A percentile compares a stretch with the other conserved stretches of the same genome.
These are phyloP conservation scores for Leucosporidium creatinivorum DNA, from an alignment of 768 basidiomycete genomes.

Conservation along the genomic window DNA sequence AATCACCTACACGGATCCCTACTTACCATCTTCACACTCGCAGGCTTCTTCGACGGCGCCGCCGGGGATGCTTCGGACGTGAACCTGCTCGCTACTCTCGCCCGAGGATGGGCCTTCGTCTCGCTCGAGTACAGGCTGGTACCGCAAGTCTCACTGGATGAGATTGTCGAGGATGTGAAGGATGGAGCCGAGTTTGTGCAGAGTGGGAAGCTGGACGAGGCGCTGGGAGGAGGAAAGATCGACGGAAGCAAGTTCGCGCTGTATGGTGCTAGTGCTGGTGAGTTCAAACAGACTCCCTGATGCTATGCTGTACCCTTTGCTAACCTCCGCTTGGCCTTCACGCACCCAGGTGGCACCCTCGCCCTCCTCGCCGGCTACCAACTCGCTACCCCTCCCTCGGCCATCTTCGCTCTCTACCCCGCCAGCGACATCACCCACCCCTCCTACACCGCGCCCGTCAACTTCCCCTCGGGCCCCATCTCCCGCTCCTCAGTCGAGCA, in stretches of 20 bases:
- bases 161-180: slow-evolving; percentile 14
- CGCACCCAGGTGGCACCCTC: slow-evolving; percentile 11
- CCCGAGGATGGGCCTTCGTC: slow-evolving; percentile 27
- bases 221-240: slow-evolving; percentile 14
- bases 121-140: slow-evolving; percentile 24
- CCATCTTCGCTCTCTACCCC: slow-evolving; percentile 20
- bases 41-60: slow-evolving; percentile 31
- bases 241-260: slow-evolving; percentile 13
- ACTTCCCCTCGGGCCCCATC: slow-evolving; percentile 22
- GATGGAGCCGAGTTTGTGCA: slow-evolving; percentile 14
- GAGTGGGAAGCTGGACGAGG: slow-evolving; percentile 12
- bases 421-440: slow-evolving; percentile 20
- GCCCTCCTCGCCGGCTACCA: slow-evolving; percentile 19
- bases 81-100: slow-evolving; percentile 17
- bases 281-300: background rate
- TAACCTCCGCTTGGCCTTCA: too few relatives aligned
- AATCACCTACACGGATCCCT: too few relatives aligned
- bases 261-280: slow-evolving; percentile 21
- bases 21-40: background rate
- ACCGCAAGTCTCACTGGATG: slow-evolving; percentile 21
- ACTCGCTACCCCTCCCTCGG: slow-evolving; percentile 11
- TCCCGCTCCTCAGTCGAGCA: background rate
- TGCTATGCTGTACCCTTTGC: too few relatives aligned
- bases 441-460: slow-evolving; percentile 18
- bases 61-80: slow-evolving; percentile 8